Conservation (phyloP, 2,329 filamentous ascomycete genomes). For the Penicillium sp. region DNA sequence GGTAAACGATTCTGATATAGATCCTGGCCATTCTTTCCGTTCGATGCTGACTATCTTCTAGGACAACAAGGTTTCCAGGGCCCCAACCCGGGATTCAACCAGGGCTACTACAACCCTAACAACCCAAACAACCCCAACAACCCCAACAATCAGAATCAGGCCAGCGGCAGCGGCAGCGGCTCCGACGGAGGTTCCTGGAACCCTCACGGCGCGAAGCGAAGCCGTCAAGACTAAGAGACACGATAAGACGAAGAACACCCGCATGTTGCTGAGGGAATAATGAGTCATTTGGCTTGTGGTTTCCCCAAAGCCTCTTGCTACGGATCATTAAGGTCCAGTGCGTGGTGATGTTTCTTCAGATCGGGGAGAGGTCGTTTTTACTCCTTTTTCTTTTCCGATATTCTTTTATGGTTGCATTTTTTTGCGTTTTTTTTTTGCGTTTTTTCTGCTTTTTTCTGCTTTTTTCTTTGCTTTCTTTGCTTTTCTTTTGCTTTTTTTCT, state of each 20-base stretch:
- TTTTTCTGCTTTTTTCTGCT: too few species aligned
- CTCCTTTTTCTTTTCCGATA: too few species aligned
- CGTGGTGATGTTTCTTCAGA: background rate
- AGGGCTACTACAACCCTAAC: constrained; percentile 13
- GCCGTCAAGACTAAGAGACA: constrained; percentile 61
- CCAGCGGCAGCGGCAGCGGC: background rate
- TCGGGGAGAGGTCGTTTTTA: too few species aligned
- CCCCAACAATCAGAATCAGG: background rate
- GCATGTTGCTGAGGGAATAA: background rate
- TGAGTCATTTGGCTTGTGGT: background rate
- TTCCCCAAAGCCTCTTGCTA: background rate
- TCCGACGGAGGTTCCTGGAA: constrained; percentile 66
- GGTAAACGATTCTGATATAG: constrained; percentile 37
- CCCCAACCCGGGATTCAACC: constrained; percentile 51
- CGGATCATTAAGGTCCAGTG: background rate
- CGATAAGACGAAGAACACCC: constrained; percentile 55
- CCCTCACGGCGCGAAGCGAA: constrained; percentile 76
- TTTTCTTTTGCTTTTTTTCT: too few species aligned
- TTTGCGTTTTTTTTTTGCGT: too few species aligned
- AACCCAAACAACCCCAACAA: constrained; percentile 50
- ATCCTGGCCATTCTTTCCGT: too few species aligned
- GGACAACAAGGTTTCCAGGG: constrained; percentile 58
- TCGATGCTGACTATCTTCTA: constrained; percentile 18
- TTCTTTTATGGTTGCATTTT: background rate
- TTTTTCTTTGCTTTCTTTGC: too few species aligned